A percentile compares a stretch with the other conserved stretches of the same genome.
Conservation (phyloP, 495 filamentous ascomycete genomes). For the Penicillium cataractarum region DNA sequence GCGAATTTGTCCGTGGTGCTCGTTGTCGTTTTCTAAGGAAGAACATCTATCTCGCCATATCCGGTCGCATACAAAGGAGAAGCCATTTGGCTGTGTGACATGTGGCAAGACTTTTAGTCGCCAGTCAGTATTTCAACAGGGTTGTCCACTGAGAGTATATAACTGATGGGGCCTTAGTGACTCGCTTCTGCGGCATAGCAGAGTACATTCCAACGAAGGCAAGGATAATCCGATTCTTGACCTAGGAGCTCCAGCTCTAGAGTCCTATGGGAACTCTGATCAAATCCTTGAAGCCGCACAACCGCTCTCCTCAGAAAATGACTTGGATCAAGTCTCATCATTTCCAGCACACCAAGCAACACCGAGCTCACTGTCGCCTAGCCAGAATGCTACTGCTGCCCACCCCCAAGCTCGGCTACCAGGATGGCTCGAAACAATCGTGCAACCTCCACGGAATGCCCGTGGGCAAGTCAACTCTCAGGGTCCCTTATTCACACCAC, state of each 20-base stretch:
- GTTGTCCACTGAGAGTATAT: not conserved
- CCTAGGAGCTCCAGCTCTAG: not conserved
- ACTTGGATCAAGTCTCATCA: not conserved
- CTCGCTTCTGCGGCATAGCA: conserved; percentile 27
- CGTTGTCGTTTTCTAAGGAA: conserved; percentile 31
- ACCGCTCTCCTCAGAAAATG: not conserved
- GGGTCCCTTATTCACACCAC: not conserved
- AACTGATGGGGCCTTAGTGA: conserved; percentile 15
- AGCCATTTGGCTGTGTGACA: conserved; percentile 32
- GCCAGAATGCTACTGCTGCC: not conserved
- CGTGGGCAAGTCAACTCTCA: not conserved
- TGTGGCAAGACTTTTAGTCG: conserved; percentile 33
- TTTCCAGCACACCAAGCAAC: not conserved
- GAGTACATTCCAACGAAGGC: conserved; percentile 6
- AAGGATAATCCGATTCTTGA: not conserved
- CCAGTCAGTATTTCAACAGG: conserved; percentile 17
- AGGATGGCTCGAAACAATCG: not conserved
- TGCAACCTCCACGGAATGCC: not conserved
- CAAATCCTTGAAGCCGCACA: not conserved
- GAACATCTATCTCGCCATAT: conserved; percentile 38
- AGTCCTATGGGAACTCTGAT: not conserved
- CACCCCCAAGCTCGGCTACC: not conserved
- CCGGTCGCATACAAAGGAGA: conserved; percentile 39
- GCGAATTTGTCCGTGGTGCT: conserved; percentile 32
- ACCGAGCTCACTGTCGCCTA: not conserved